Evolutionary conservation across 306 rosid species (phyloP).

Genomic region (Sechiopsis laciniata): DNA sequence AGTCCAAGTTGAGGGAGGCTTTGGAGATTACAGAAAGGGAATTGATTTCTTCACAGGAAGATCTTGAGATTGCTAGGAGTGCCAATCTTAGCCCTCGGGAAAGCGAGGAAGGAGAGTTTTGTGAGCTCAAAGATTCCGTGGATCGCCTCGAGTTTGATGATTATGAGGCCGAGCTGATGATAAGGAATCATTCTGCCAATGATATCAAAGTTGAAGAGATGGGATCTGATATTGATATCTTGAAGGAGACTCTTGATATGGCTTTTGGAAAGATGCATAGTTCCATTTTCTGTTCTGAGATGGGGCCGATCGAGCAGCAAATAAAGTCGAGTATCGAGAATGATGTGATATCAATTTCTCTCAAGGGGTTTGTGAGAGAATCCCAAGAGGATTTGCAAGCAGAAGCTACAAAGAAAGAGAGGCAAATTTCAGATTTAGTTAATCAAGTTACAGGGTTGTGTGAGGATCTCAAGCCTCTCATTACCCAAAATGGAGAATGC

Average conservation of each 20-base stretch:
- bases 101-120: conserved; percentile 27
- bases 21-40: conserved; percentile 51
- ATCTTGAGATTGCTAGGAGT: conserved; percentile 25
- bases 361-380: conserved; percentile 45
- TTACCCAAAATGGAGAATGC: conserved; percentile 18
- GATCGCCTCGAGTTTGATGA: conserved; percentile 36
- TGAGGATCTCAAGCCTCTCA: conserved; percentile 37
- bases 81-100: neutral
- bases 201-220: conserved; percentile 54
- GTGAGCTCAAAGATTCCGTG: neutral
- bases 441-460: conserved; percentile 40
- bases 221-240: conserved; percentile 67
- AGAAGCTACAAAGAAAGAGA: conserved; percentile 33
- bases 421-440: conserved; percentile 37
- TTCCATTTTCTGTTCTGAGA: conserved; percentile 45
- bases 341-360: conserved; percentile 37
- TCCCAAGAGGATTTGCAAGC: conserved; percentile 38
- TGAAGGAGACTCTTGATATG: conserved; percentile 68
- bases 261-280: conserved; percentile 75
- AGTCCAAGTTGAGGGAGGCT: conserved; percentile 41
- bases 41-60: conserved; percentile 30
- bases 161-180: neutral
- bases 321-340: conserved; percentile 55
- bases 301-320: conserved; percentile 68
- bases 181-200: conserved; percentile 9